These are phyloP conservation scores for Recurvomyces mirabilis DNA, from an alignment of 495 filamentous ascomycete genomes.

Conservation along the genomic window DNA sequence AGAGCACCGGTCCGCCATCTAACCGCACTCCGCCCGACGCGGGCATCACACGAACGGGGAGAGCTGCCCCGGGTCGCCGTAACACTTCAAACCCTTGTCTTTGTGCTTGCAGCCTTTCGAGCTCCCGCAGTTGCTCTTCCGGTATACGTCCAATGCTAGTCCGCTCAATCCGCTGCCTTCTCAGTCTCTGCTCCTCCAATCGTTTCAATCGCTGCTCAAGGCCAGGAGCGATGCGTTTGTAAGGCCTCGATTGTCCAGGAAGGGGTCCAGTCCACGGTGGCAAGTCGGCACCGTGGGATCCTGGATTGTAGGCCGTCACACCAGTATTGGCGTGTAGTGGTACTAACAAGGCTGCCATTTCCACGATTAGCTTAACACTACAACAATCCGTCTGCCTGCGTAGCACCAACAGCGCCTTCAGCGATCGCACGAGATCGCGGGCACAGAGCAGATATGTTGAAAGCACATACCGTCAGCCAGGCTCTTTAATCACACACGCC, in stretches of 20 bases:
- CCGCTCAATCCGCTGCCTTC: constrained; percentile 1
- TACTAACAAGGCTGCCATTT: constrained; percentile 2
- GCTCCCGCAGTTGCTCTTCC: constrained; percentile 54
- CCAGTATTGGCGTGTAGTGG: neutral
- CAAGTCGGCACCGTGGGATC: neutral
- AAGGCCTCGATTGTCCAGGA: neutral
- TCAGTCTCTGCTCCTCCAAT: constrained; percentile 5
- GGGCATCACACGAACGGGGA: too few relatives aligned
- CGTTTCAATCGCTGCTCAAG: constrained; percentile 3
- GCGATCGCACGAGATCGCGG: too few relatives aligned
- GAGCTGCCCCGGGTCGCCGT: too few relatives aligned
- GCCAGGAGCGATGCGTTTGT: constrained; percentile 4
- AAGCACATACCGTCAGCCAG: too few relatives aligned
- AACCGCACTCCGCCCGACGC: constrained; percentile 13
- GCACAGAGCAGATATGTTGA: too few relatives aligned
- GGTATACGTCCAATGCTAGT: constrained; percentile 54
- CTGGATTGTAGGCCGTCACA: neutral
- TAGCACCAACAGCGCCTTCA: too few relatives aligned
- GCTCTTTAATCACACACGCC: too few relatives aligned
- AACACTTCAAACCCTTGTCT: constrained; percentile 20
- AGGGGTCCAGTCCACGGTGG: neutral
- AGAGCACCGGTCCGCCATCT: constrained; percentile 15
- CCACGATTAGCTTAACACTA: too few relatives aligned
- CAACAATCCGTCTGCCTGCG: too few relatives aligned
- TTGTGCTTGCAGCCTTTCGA: constrained; percentile 24